A percentile compares a stretch with the other conserved stretches of the same genome.
phyloP scores from a whole-genome alignment of 2,329 filamentous ascomycete species.

The Fusarium xyrophilum region DNA sequence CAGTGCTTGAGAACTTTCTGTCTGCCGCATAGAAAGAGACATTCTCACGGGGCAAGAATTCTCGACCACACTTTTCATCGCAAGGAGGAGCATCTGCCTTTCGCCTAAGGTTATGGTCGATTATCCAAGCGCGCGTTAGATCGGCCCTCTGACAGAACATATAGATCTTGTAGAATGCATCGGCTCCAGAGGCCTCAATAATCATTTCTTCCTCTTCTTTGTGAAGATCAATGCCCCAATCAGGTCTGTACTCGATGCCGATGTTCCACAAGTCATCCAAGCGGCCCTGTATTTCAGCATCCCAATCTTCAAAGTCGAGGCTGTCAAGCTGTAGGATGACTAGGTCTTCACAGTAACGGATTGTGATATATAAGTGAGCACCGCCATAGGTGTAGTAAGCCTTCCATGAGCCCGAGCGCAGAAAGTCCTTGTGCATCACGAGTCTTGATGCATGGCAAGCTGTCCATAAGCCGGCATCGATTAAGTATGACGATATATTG shows the following conservation, averaged over 20 bases:
- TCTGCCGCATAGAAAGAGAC: not conserved
- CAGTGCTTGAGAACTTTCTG: not conserved
- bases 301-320: not conserved
- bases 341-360: not conserved
- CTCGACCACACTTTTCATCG: not conserved
- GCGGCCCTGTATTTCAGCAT: not conserved
- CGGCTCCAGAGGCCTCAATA: not conserved
- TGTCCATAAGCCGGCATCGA: not conserved
- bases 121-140: not conserved
- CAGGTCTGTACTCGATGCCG: not conserved
- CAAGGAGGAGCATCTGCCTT: not conserved
- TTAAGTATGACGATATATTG: not conserved
- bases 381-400: not conserved
- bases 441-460: not conserved
- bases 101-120: not conserved
- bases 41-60: not conserved
- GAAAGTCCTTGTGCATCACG: not conserved
- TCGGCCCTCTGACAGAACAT: accelerated
- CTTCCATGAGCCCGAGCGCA: too few relatives aligned
- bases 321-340: not conserved
- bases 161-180: not conserved
- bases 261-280: accelerated
- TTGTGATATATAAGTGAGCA: not conserved
- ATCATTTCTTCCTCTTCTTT: not conserved
- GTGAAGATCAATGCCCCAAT: not conserved